phyloP scores from a whole-genome alignment of 176 grass and related monocot genomes.

The Zea luxurians region DNA sequence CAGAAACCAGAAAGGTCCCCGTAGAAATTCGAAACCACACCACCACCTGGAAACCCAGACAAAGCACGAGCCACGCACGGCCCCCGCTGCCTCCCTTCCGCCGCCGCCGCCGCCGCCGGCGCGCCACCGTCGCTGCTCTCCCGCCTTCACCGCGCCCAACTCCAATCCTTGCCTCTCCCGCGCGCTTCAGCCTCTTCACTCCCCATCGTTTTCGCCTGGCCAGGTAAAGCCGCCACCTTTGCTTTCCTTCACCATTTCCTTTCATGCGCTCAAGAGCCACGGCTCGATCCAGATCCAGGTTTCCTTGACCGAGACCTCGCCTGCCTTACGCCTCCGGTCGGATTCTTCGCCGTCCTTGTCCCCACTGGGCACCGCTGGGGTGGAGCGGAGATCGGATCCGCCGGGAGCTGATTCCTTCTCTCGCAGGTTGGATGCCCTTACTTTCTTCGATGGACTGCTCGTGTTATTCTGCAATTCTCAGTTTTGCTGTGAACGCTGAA shows the following conservation, averaged over 20 bases:
- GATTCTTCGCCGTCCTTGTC: neutral
- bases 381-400: slow-evolving; percentile 27
- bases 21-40: slow-evolving; percentile 17
- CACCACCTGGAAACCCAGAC: slow-evolving; percentile 28
- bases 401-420: neutral
- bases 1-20: neutral
- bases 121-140: neutral
- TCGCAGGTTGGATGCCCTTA: neutral
- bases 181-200: neutral
- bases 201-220: slow-evolving; percentile 12
- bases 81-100: slow-evolving; percentile 1
- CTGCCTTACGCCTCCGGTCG: neutral
- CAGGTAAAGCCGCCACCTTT: slow-evolving; percentile 37
- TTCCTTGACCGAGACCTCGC: neutral
- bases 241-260: slow-evolving; percentile 21
- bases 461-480: neutral
- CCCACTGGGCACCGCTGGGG: neutral
- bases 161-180: neutral
- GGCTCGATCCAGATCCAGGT: slow-evolving; percentile 35
- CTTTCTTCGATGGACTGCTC: neutral
- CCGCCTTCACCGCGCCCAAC: neutral
- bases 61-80: slow-evolving; percentile 33
- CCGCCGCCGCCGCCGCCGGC: neutral
- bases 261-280: slow-evolving; percentile 14
- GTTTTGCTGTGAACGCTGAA: neutral